Conservation (phyloP, 2,329 filamentous ascomycete genomes). For the Knoxdaviesia proteae region DNA sequence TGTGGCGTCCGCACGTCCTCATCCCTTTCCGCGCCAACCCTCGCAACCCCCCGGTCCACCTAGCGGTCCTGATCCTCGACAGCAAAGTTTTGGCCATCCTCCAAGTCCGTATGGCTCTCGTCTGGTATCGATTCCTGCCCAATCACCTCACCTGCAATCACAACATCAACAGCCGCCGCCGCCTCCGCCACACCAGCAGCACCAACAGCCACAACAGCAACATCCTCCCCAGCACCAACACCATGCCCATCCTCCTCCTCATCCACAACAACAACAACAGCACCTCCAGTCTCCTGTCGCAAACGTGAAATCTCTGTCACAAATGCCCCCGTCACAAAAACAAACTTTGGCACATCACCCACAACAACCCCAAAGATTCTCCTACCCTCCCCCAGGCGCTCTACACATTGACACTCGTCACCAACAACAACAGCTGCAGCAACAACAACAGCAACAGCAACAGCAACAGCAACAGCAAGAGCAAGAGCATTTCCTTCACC, state of each 20-base stretch:
- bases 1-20: slow-evolving; percentile 18
- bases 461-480: slow-evolving; percentile 5
- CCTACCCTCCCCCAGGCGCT: no score
- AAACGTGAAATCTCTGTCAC: no score
- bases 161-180: background rate
- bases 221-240: background rate
- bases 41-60: slow-evolving; percentile 34
- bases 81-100: slow-evolving; percentile 1
- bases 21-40: slow-evolving; percentile 16
- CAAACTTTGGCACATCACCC: no score
- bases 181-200: background rate
- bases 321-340: no score
- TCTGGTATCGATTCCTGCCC: background rate
- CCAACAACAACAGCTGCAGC: background rate
- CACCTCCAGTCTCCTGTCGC: background rate
- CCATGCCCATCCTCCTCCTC: background rate
- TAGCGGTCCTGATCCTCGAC: slow-evolving; percentile 16
- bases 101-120: slow-evolving; percentile 1
- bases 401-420: background rate
- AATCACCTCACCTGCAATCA: background rate
- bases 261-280: slow-evolving; percentile 1
- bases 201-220: background rate
- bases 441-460: background rate
- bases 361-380: background rate
- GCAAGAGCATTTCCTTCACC: slow-evolving; percentile 9